These are phyloP conservation scores for Ambrosia hybrid DNA, from an alignment of 140 eudicot species.

Conservation along the genomic window DNA sequence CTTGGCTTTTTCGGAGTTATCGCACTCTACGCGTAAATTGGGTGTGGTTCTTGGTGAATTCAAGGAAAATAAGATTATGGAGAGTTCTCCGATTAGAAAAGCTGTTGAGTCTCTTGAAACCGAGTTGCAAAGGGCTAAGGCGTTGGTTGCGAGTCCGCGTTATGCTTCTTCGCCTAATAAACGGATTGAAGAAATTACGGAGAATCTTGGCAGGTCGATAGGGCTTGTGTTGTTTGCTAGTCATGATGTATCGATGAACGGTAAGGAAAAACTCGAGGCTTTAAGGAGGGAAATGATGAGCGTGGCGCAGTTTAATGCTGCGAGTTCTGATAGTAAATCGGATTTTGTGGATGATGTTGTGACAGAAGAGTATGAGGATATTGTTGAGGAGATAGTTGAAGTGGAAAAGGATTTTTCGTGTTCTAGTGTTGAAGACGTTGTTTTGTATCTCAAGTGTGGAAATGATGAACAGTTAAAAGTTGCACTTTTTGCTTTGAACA, in stretches of 20 bases:
- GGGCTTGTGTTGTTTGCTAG: constrained; percentile 88
- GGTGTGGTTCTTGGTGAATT: constrained; percentile 52
- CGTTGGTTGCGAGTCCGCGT: constrained; percentile 41
- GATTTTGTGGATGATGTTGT: constrained; percentile 47
- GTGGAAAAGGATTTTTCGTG: constrained; percentile 34
- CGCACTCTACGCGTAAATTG: constrained; percentile 57
- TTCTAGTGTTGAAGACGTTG: constrained; percentile 53
- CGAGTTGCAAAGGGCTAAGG: constrained; percentile 58
- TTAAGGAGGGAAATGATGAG: constrained; percentile 85
- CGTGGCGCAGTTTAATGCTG: constrained; percentile 46
- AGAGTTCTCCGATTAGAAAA: constrained; percentile 46
- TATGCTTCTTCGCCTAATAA: constrained; percentile 45
- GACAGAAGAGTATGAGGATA: constrained; percentile 37
- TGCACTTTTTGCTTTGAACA: constrained; percentile 47
- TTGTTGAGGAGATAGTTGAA: constrained; percentile 39
- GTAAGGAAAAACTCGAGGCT: constrained; percentile 61
- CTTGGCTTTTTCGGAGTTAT: constrained; percentile 38
- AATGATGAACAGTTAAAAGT: constrained; percentile 54
- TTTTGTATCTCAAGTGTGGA: constrained; percentile 63
- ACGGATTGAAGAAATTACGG: constrained; percentile 52
- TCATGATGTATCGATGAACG: constrained; percentile 54
- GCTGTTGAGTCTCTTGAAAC: constrained; percentile 72
- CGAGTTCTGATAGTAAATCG: constrained; percentile 51
- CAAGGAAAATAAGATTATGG: constrained; percentile 52
- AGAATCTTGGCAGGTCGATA: constrained; percentile 77